These are phyloP conservation scores for Trametes sp. DNA, from an alignment of 1,284 basidiomycete species.

Conservation along the genomic window DNA sequence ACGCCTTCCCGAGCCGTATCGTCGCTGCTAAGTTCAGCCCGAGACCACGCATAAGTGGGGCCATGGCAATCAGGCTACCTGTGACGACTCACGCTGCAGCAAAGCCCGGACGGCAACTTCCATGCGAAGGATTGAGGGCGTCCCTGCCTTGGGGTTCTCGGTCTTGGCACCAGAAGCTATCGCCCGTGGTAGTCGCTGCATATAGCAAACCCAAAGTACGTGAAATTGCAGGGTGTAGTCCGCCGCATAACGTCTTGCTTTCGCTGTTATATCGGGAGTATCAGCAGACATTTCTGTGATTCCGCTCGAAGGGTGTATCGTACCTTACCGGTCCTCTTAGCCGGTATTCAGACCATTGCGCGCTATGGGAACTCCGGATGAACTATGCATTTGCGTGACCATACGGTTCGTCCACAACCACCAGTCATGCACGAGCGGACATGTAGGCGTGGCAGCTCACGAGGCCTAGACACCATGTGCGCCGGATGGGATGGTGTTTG, in stretches of 20 bases:
- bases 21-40: neutral
- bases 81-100: neutral
- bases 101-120: neutral
- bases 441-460: conserved; percentile 1
- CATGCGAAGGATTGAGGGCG: neutral
- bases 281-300: neutral
- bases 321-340: neutral
- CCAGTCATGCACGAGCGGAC: neutral
- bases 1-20: neutral
- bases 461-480: neutral
- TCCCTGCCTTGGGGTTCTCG: neutral
- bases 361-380: conserved; percentile 15
- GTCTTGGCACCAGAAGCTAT: neutral
- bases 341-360: neutral
- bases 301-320: neutral
- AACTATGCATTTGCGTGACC: conserved; percentile 3
- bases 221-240: neutral
- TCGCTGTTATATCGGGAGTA: conserved; percentile 15
- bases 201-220: neutral
- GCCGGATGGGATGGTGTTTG: neutral
- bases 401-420: neutral
- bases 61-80: conserved; percentile 1
- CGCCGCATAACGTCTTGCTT: neutral
- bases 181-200: neutral
- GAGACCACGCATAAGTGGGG: neutral